phyloP scores from a whole-genome alignment of 2,329 filamentous ascomycete genomes.

The Acrodontium crateriforme region DNA sequence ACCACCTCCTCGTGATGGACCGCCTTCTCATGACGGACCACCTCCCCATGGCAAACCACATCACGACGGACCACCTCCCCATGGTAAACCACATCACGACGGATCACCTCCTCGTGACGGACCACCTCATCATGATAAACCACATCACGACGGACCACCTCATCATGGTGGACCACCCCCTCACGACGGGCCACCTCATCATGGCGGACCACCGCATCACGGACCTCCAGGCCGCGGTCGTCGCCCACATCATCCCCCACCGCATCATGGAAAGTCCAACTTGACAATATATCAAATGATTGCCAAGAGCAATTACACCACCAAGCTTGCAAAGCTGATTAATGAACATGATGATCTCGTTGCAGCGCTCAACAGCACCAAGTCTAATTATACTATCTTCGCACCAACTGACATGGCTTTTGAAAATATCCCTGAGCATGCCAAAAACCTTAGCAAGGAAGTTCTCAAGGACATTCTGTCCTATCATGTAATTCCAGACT shows the following conservation, averaged over 20 bases:
- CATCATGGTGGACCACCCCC: conserved; percentile 14
- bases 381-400: conserved; percentile 66
- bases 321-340: conserved; percentile 62
- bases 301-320: conserved; percentile 59
- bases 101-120: conserved; percentile 4
- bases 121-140: conserved; percentile 9
- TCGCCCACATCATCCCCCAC: conserved; percentile 21
- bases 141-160: conserved; percentile 12
- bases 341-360: conserved; percentile 60
- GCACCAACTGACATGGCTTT: conserved; percentile 69
- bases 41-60: background rate
- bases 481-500: conserved; percentile 61
- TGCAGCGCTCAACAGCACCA: conserved; percentile 57
- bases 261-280: conserved; percentile 39
- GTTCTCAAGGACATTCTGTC: conserved; percentile 52
- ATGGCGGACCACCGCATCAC: conserved; percentile 16
- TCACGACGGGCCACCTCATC: conserved; percentile 9
- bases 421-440: conserved; percentile 44
- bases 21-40: background rate
- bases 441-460: conserved; percentile 53
- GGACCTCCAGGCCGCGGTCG: conserved; percentile 21
- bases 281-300: conserved; percentile 71
- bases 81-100: conserved; percentile 7
- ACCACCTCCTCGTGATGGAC: background rate
- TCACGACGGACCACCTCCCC: conserved; percentile 5